A percentile compares a stretch with the other conserved stretches of the same genome.
Conservation (phyloP, 2,329 filamentous ascomycete genomes). For the Alternaria atra region DNA sequence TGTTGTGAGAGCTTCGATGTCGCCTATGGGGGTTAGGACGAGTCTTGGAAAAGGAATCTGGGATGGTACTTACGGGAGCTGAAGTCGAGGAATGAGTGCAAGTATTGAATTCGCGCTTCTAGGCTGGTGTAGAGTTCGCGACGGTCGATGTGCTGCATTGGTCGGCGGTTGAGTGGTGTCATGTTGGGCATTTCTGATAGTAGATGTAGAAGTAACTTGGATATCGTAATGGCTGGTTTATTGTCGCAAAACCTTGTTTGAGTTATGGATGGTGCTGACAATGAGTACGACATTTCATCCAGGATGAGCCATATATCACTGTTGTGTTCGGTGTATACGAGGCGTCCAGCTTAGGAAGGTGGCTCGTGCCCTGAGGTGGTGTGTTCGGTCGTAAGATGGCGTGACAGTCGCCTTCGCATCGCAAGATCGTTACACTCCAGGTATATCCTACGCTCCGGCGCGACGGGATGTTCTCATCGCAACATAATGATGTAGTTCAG, state of each 20-base stretch:
- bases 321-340: background rate
- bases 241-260: background rate
- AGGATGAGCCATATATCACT: background rate
- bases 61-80: slow-evolving; percentile 66
- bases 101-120: slow-evolving; percentile 73
- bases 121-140: slow-evolving; percentile 76
- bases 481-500: no score
- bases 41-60: no score
- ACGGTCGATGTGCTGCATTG: slow-evolving; percentile 71
- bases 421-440: background rate
- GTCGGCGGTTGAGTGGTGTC: slow-evolving; percentile 37
- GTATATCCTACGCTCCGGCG: no score
- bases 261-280: background rate
- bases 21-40: slow-evolving; percentile 54
- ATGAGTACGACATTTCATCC: background rate
- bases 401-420: slow-evolving; percentile 23
- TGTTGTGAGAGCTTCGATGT: slow-evolving; percentile 73
- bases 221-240: background rate
- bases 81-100: slow-evolving; percentile 81
- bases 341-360: background rate
- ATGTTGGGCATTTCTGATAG: slow-evolving; percentile 22
- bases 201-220: no score
- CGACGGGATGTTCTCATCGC: no score
- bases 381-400: slow-evolving; percentile 34
- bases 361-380: slow-evolving; percentile 8